Evolutionary conservation across 1,139 yeast genomes (phyloP).

Genomic region (Blastobotrys proliferans): DNA sequence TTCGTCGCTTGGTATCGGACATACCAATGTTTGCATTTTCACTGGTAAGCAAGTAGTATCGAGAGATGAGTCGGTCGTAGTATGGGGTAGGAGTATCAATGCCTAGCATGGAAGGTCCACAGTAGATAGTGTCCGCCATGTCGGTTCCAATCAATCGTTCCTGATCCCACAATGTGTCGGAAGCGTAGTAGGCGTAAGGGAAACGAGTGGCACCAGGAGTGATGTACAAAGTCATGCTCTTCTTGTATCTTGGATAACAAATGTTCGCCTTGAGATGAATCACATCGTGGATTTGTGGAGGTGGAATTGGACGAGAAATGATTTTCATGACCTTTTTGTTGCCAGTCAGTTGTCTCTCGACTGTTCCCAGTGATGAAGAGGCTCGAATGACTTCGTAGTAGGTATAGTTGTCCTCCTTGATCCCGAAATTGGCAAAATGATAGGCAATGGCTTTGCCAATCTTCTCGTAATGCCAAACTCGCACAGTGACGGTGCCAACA

Average conservation of each 20-base stretch:
- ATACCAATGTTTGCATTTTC: too few species aligned
- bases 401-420: constrained; percentile 17
- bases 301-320: constrained; percentile 20
- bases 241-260: constrained; percentile 28
- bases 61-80: background rate
- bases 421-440: constrained; percentile 6
- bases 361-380: constrained; percentile 17
- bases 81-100: background rate
- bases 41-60: background rate
- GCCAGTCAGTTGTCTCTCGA: constrained; percentile 11
- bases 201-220: constrained; percentile 17
- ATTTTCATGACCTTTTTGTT: constrained; percentile 23
- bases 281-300: constrained; percentile 16
- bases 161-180: constrained; percentile 19
- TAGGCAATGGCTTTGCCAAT: constrained; percentile 9
- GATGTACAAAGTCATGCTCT: constrained; percentile 23
- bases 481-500: too few species aligned
- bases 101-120: constrained; percentile 13
- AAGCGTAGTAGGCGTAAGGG: constrained; percentile 21
- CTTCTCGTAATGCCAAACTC: constrained; percentile 8
- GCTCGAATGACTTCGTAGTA: constrained; percentile 24
- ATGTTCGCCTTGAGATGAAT: constrained; percentile 22
- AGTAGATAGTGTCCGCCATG: constrained; percentile 9
- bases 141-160: constrained; percentile 14
- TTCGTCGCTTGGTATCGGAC: too few species aligned